Percentiles rank a stretch among this genome's conserved stretches.
Evolutionary conservation across 139 green algal genomes (phyloP).

Genomic region (Tetraselmis striata): DNA sequence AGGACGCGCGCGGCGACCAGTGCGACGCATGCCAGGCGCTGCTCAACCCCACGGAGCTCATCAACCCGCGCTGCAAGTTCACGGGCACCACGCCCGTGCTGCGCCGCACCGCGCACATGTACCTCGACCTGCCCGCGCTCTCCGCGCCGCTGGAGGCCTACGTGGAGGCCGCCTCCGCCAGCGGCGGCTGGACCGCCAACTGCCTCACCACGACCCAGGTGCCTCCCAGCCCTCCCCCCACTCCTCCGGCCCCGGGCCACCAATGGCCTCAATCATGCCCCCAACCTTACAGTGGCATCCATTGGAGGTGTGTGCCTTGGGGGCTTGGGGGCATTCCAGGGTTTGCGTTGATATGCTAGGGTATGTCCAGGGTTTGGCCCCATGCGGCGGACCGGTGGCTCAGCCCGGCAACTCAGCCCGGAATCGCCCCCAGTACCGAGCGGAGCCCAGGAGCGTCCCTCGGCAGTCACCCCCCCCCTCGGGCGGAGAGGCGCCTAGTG

Average conservation of each 20-base stretch:
- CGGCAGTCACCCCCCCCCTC: no score
- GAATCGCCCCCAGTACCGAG: no score
- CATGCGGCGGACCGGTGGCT: no score
- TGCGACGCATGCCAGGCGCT: conserved; percentile 87
- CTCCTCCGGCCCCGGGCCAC: no score
- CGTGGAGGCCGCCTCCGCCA: conserved; percentile 50
- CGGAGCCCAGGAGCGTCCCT: no score
- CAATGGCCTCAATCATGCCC: no score
- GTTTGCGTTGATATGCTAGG: no score
- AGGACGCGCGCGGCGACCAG: conserved; percentile 82
- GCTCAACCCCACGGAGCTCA: conserved; percentile 90
- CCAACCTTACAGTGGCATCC: neutral
- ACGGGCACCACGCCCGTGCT: conserved; percentile 60
- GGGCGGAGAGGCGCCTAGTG: no score
- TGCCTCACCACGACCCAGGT: conserved; percentile 55
- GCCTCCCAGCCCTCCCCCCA: no score
- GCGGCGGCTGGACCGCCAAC: conserved; percentile 79
- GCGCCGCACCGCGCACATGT: conserved; percentile 83
- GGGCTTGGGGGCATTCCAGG: no score
- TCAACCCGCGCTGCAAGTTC: conserved; percentile 85
- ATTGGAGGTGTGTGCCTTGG: neutral
- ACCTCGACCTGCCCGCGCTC: conserved; percentile 89
- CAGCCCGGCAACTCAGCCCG: no score
- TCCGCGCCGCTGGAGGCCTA: conserved; percentile 57
- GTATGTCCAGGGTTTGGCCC: no score